A percentile compares a stretch with the other conserved stretches of the same genome.
Evolutionary conservation across 257 asterid species (phyloP).

Genomic region (Dorcoceras hygrometricum): DNA sequence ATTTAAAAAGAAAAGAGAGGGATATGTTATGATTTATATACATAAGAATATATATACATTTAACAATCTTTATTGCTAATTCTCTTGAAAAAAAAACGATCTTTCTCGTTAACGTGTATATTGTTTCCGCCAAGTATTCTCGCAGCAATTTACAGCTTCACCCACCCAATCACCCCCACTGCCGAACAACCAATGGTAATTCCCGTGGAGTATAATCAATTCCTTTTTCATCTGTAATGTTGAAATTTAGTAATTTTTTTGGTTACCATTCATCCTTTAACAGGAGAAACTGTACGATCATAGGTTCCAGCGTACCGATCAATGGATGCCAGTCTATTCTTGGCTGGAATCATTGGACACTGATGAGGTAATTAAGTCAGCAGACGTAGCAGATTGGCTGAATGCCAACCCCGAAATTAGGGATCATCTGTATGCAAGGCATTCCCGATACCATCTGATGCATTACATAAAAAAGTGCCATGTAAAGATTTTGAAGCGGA

Average conservation of each 20-base stretch:
- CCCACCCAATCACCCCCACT: neutral
- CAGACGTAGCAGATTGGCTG: neutral
- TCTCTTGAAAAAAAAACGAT: too few species aligned
- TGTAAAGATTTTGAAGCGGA: constrained; percentile 78
- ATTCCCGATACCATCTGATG: constrained; percentile 92
- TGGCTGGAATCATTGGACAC: constrained; percentile 81
- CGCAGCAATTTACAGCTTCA: neutral
- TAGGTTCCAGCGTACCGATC: constrained; percentile 95
- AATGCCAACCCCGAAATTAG: neutral
- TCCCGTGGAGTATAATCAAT: neutral
- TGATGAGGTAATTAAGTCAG: constrained; percentile 41
- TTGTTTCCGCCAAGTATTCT: too few species aligned
- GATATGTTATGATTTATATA: too few species aligned
- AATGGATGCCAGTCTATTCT: constrained; percentile 89
- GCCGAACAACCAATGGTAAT: neutral
- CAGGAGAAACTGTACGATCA: constrained; percentile 55
- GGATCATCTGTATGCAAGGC: constrained; percentile 52
- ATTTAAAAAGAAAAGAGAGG: too few species aligned
- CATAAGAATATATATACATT: too few species aligned
- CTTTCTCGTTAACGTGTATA: too few species aligned
- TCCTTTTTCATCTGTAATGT: neutral
- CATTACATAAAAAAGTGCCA: constrained; percentile 94
- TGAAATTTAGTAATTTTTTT: neutral
- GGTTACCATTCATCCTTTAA: constrained; percentile 5
- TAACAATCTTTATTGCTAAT: too few species aligned